phyloP scores from a whole-genome alignment of 768 basidiomycete genomes.

The Lentinus tigrinus region DNA sequence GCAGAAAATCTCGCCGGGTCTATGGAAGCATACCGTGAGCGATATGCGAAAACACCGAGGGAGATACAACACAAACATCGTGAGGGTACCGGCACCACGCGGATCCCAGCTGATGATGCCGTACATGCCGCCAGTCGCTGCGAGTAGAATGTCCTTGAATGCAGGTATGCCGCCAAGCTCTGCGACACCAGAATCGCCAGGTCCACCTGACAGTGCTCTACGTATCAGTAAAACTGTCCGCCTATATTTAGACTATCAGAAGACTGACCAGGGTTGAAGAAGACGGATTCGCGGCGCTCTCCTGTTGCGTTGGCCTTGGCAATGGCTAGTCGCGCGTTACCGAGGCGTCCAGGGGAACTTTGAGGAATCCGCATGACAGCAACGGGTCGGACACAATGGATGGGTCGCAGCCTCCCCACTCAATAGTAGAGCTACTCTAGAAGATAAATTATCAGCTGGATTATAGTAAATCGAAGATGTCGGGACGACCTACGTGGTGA shows the following conservation, averaged over 20 bases:
- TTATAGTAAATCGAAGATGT: too few species aligned
- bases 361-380: not conserved
- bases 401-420: not conserved
- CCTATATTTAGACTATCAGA: too few species aligned
- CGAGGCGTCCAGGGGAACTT: not conserved
- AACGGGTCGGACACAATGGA: not conserved
- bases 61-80: not conserved
- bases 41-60: not conserved
- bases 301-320: not conserved
- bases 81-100: not conserved
- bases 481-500: too few species aligned
- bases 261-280: conserved; percentile 1
- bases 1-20: conserved; percentile 6
- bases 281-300: not conserved
- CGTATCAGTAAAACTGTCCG: not conserved
- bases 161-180: too few species aligned
- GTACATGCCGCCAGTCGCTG: not conserved
- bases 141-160: not conserved
- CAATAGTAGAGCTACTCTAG: not conserved
- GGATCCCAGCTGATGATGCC: conserved; percentile 6
- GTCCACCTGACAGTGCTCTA: not conserved
- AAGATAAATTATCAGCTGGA: not conserved
- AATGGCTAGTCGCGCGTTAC: not conserved
- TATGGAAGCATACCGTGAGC: not conserved
- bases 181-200: not conserved